These are phyloP conservation scores for Coemansia sp. DNA, from an alignment of 192 early-diverging fungal species.

Conservation along the genomic window DNA sequence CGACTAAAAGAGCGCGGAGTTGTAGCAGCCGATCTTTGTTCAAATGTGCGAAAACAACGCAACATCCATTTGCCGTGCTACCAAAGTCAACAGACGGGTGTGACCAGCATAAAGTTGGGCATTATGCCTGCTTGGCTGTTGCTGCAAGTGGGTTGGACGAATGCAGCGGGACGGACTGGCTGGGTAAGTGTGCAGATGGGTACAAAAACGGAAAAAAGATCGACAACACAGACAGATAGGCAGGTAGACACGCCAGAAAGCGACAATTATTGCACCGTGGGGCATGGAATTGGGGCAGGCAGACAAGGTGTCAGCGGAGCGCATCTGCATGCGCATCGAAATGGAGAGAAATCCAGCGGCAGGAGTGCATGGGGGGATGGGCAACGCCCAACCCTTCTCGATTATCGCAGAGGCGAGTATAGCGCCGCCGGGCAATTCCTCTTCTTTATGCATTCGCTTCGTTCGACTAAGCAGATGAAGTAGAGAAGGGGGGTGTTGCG, in stretches of 20 bases:
- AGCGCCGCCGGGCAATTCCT: conserved; percentile 25
- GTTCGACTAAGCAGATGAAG: not conserved
- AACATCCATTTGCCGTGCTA: not conserved
- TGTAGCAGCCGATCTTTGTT: not conserved
- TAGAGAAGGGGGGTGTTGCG: conserved; percentile 1
- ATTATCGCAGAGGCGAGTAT: conserved; percentile 18
- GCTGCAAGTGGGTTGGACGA: not conserved
- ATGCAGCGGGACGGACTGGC: not conserved
- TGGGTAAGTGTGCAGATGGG: conserved; percentile 11
- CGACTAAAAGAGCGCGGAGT: not conserved
- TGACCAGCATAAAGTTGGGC: not conserved
- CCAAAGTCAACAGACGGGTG: not conserved
- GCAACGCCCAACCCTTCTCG: conserved; percentile 27
- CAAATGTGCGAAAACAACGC: not conserved
- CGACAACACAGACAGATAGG: conserved; percentile 10
- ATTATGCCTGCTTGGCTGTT: not conserved
- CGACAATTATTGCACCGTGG: conserved; percentile 5
- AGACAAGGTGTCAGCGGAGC: conserved; percentile 13
- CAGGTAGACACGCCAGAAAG: conserved; percentile 9
- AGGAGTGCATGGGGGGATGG: conserved; percentile 16
- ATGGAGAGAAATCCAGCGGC: conserved; percentile 3
- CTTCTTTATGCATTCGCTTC: not conserved
- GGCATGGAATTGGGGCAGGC: conserved; percentile 1
- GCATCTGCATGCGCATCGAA: conserved; percentile 17
- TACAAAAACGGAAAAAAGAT: conserved; percentile 18